Evolutionary conservation across 139 green algal species (phyloP), one percentile per base, ranked within the genome.

Genomic region (Chlorella sorokiniana): DNA sequence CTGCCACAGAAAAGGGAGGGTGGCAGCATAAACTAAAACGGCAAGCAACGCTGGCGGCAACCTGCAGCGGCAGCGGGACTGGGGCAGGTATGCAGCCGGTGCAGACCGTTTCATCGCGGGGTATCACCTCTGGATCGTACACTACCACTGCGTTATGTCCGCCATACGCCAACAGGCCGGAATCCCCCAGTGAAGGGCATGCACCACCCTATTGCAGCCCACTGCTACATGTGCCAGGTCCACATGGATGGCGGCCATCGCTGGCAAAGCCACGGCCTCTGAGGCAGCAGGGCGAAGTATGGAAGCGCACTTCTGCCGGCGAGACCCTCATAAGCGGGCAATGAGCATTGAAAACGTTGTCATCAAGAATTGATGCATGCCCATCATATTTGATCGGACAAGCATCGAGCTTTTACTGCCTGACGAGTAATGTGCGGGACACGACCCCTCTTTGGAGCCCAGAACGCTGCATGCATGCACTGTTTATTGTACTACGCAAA

Each of bases 181-280:
- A n/a, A 9, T 79, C 51, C n/a, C 87, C 94, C 94, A 97, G 37
- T 86, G 75, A 3, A 96, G 69, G 1, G 85, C 84, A 37, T 92
- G 84, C 0, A 87, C 88, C 0, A 91, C 81, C 3, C 91, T 86
- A 59, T 96, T 97, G 45, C 91, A 92, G 1, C 94, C 94, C 0
- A 88, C 90, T 33, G 79, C 87, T 1, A 89, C 69, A 35, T 95
- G 91, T 3, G 84, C 83, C 2, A 88, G 69, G 68, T 27, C 10
- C 27, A 38, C 68, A 37, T 54, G 20, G 27, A 18, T 5, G 31
- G 2, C 37, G 65, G 68, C 42, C 25, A 37, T 27, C 40, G 41
- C 40, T 61, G 20, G 65, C 62, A 59, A 59, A 59, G 14, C 16
- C 14, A 59, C 16, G 16, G 11, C 48, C 11, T 16, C 14, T 11